phyloP scores from a whole-genome alignment of 2,329 filamentous ascomycete species.

The Sphaceloma murrayae region DNA sequence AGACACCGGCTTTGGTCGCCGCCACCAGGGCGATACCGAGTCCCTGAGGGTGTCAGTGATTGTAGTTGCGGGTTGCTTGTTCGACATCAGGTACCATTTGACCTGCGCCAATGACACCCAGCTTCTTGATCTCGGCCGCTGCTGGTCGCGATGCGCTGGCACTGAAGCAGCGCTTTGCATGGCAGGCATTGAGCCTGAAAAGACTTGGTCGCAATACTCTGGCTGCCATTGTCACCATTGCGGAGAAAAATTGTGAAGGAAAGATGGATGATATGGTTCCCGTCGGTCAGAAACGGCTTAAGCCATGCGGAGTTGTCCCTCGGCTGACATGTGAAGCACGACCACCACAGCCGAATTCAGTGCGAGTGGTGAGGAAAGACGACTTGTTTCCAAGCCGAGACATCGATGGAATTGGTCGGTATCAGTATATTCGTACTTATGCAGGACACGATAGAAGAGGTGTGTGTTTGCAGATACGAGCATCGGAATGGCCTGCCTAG shows the following conservation, averaged over 20 bases:
- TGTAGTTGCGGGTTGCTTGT: constrained; percentile 8
- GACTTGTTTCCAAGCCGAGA: too few species aligned
- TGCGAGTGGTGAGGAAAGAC: too few species aligned
- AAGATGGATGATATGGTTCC: not conserved
- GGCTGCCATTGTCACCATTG: constrained; percentile 11
- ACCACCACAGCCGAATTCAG: too few species aligned
- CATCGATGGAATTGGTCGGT: too few species aligned
- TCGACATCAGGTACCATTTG: constrained; percentile 97
- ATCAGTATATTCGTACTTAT: too few species aligned
- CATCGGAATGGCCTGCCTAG: too few species aligned
- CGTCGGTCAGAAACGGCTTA: not conserved
- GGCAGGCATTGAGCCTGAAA: constrained; percentile 17
- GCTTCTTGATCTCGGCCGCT: constrained; percentile 65
- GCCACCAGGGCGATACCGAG: constrained; percentile 93
- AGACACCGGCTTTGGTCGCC: constrained; percentile 70
- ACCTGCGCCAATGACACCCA: constrained; percentile 88
- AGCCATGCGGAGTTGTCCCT: not conserved
- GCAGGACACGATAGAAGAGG: too few species aligned
- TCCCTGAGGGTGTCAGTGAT: constrained; percentile 49
- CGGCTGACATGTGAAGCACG: not conserved
- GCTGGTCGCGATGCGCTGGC: constrained; percentile 41
- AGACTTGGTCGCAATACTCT: constrained; percentile 9
- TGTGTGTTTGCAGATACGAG: too few species aligned
- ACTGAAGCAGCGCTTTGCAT: constrained; percentile 51
- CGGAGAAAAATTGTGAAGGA: constrained; percentile 1